phyloP scores from a whole-genome alignment of 2,329 filamentous ascomycete species.

The Grosmannia huntii region DNA sequence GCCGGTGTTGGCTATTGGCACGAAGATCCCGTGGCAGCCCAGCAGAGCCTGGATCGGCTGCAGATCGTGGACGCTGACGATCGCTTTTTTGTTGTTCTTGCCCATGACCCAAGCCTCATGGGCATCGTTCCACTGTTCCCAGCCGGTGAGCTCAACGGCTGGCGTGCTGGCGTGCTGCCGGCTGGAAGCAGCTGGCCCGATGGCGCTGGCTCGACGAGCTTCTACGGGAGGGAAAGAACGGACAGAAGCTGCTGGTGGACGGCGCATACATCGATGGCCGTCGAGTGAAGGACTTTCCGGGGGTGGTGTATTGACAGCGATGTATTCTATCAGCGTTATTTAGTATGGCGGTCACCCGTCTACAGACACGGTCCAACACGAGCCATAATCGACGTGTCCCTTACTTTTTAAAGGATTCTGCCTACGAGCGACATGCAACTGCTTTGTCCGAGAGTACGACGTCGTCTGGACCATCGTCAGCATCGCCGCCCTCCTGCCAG shows the following conservation, averaged over 20 bases:
- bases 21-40: background rate
- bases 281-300: background rate
- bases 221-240: background rate
- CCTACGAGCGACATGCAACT: constrained; percentile 4
- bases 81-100: constrained; percentile 8
- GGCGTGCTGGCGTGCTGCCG: constrained; percentile 7
- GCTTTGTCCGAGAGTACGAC: constrained; percentile 8
- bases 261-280: background rate
- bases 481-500: constrained; percentile 7
- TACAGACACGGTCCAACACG: too few species aligned
- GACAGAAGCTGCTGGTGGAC: background rate
- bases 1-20: background rate
- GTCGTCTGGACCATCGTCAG: constrained; percentile 4
- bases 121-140: constrained; percentile 8
- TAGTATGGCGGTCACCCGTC: too few species aligned
- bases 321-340: too few species aligned
- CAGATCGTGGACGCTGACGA: constrained; percentile 10
- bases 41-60: constrained; percentile 9
- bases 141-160: constrained; percentile 6
- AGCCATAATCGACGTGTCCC: too few species aligned
- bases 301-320: too few species aligned
- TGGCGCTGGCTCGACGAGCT: constrained; percentile 11
- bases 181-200: constrained; percentile 6
- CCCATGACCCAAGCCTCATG: constrained; percentile 10
- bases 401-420: too few species aligned